Evolutionary conservation across 768 basidiomycete genomes (phyloP).

Genomic region (Lentinula sp.): DNA sequence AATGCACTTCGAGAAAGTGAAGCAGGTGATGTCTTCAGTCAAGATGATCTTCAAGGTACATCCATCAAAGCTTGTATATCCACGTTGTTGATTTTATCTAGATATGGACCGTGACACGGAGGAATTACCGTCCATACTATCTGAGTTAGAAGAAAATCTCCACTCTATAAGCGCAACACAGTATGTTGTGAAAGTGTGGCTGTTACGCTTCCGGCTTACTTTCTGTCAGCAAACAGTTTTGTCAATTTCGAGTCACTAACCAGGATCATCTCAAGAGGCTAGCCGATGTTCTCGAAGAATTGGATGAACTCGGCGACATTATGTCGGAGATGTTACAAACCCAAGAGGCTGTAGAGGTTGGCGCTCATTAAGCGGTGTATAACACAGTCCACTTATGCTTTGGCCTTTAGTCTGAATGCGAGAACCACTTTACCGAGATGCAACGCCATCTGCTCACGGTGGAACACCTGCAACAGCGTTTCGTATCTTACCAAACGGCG

Average conservation of each 20-base stretch:
- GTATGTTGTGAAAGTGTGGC: conserved; percentile 32
- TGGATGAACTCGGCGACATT: conserved; percentile 74
- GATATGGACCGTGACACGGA: conserved; percentile 81
- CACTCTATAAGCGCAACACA: conserved; percentile 46
- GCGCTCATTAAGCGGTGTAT: conserved; percentile 6
- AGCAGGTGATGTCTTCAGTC: conserved; percentile 57
- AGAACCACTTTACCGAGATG: conserved; percentile 47
- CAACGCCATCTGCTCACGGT: conserved; percentile 58
- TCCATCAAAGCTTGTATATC: neutral
- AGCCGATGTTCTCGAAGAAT: conserved; percentile 45
- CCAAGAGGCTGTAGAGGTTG: conserved; percentile 66
- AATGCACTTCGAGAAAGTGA: conserved; percentile 61
- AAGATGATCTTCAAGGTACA: conserved; percentile 66
- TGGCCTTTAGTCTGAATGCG: conserved; percentile 37
- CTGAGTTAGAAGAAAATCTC: conserved; percentile 59
- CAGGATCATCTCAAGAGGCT: conserved; percentile 47
- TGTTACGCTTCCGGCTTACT: neutral
- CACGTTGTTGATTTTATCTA: conserved; percentile 19
- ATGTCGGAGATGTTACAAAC: conserved; percentile 72
- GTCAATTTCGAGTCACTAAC: conserved; percentile 30
- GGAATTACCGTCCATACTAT: conserved; percentile 69
- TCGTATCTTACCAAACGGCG: conserved; percentile 62
- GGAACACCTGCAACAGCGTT: conserved; percentile 59
- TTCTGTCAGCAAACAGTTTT: conserved; percentile 43
- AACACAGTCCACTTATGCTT: neutral